These are phyloP conservation scores for Monosporascus ibericus DNA, from an alignment of 2,329 filamentous ascomycete genomes.

Conservation along the genomic window DNA sequence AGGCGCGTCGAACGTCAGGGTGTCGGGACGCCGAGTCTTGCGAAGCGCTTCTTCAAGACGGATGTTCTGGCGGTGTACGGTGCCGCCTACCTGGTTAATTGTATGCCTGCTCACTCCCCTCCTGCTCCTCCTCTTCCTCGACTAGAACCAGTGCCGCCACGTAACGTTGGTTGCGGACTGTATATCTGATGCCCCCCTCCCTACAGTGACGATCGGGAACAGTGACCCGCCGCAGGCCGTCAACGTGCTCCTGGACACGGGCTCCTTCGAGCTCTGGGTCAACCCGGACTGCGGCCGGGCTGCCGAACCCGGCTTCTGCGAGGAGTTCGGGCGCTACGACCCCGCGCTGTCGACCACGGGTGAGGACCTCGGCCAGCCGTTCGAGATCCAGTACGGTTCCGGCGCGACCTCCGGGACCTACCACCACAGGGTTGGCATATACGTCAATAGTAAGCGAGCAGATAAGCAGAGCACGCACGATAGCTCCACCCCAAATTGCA, in stretches of 20 bases:
- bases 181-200: too few relatives aligned
- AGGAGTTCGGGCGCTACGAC: constrained; percentile 37
- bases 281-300: constrained; percentile 40
- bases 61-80: constrained; percentile 23
- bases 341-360: constrained; percentile 34
- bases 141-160: not conserved
- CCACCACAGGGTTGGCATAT: constrained; percentile 40
- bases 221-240: constrained; percentile 31
- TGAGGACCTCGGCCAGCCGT: constrained; percentile 28
- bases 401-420: constrained; percentile 37
- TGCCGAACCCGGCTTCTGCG: constrained; percentile 31
- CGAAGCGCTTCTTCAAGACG: constrained; percentile 20
- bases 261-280: constrained; percentile 50
- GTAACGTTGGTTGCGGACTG: too few relatives aligned
- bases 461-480: too few relatives aligned
- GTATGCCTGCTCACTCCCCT: constrained; percentile 10
- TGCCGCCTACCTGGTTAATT: constrained; percentile 25
- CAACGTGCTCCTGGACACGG: constrained; percentile 44
- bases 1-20: constrained; percentile 18
- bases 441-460: constrained; percentile 34
- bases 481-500: not conserved
- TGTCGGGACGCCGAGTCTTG: constrained; percentile 19
- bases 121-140: not conserved
- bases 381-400: constrained; percentile 33
- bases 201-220: constrained; percentile 36